Percentiles rank a stretch among this genome's conserved stretches.
Conservation (phyloP, 345 rosid genomes). For the Capsella bursapastoris region DNA sequence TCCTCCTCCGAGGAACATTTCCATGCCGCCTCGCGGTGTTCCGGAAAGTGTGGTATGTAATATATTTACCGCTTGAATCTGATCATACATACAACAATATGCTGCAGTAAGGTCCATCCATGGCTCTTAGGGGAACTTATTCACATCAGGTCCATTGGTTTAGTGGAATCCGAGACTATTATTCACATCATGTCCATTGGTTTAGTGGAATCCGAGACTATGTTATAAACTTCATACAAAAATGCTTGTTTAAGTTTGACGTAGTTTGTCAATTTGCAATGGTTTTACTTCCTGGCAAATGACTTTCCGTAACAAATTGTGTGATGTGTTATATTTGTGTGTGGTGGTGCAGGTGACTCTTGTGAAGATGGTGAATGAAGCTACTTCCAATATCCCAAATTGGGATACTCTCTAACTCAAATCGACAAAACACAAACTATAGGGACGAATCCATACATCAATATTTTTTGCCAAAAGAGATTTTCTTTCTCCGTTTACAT, state of each 20-base stretch:
- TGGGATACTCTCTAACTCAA: slow-evolving; percentile 56
- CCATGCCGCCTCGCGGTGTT: slow-evolving; percentile 89
- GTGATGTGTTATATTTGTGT: neutral
- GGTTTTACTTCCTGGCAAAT: neutral
- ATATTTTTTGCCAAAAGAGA: neutral
- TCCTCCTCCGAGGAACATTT: slow-evolving; percentile 76
- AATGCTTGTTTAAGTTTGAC: neutral
- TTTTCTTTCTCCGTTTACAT: neutral
- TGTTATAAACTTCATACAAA: slow-evolving; percentile 10
- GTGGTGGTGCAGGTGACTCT: slow-evolving; percentile 69
- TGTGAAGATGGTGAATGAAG: slow-evolving; percentile 87
- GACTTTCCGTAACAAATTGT: neutral
- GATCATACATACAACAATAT: slow-evolving; percentile 5
- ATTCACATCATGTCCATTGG: slow-evolving; percentile 17
- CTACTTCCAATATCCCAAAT: slow-evolving; percentile 71
- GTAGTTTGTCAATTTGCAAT: neutral
- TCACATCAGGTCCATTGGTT: slow-evolving; percentile 16
- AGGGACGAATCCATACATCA: slow-evolving; percentile 28
- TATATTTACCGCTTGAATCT: neutral
- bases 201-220: slow-evolving; percentile 19
- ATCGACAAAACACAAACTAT: slow-evolving; percentile 26
- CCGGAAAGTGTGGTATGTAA: slow-evolving; percentile 96
- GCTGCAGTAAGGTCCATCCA: slow-evolving; percentile 10
- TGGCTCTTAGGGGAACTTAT: slow-evolving; percentile 15
- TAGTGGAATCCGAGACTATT: too few relatives aligned